A percentile compares a stretch with the other conserved stretches of the same genome.
phyloP scores from a whole-genome alignment of 2,329 filamentous ascomycete species.

The Ophiocordyceps camponoti-leonardi region DNA sequence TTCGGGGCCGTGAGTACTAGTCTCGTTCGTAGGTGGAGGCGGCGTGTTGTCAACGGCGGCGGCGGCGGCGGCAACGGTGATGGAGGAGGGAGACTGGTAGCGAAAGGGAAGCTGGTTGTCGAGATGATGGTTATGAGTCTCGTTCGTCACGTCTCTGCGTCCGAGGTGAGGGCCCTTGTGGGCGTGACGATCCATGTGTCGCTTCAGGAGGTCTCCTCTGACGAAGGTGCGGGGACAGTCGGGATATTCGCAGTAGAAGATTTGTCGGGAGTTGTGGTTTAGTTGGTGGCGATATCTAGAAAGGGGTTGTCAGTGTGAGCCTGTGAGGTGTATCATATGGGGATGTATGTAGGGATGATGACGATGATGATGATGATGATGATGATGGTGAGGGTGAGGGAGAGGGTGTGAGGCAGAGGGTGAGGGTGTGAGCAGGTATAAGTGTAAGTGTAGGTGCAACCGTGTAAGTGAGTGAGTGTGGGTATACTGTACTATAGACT shows the following conservation, averaged over 20 bases:
- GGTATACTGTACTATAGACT: too few relatives aligned
- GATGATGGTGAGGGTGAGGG: too few relatives aligned
- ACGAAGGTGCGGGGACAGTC: slow-evolving; percentile 86
- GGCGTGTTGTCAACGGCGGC: too few relatives aligned
- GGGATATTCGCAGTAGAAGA: slow-evolving; percentile 83
- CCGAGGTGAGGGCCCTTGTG: slow-evolving; percentile 63
- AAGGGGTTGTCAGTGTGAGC: too few relatives aligned
- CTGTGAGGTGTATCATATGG: too few relatives aligned
- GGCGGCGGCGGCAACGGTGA: slow-evolving; percentile 26
- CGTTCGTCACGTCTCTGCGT: slow-evolving; percentile 51
- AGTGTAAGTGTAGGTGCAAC: not conserved
- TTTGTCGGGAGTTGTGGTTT: slow-evolving; percentile 91
- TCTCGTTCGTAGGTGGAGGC: too few relatives aligned
- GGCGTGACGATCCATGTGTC: slow-evolving; percentile 66
- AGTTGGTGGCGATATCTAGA: slow-evolving; percentile 70
- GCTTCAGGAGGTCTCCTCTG: slow-evolving; percentile 77
- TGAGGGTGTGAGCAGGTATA: too few relatives aligned
- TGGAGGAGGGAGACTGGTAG: slow-evolving; percentile 27
- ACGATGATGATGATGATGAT: too few relatives aligned
- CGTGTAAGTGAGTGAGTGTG: slow-evolving; percentile 3
- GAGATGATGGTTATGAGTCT: slow-evolving; percentile 5
- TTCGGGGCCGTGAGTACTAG: slow-evolving; percentile 8
- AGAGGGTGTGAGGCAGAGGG: too few relatives aligned
- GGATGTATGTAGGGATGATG: too few relatives aligned
- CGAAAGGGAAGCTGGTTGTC: slow-evolving; percentile 20